Percentiles rank a stretch among this genome's conserved stretches.
phyloP scores from a whole-genome alignment of 129 eudicot genomes.

The Flaveria sonorensis region DNA sequence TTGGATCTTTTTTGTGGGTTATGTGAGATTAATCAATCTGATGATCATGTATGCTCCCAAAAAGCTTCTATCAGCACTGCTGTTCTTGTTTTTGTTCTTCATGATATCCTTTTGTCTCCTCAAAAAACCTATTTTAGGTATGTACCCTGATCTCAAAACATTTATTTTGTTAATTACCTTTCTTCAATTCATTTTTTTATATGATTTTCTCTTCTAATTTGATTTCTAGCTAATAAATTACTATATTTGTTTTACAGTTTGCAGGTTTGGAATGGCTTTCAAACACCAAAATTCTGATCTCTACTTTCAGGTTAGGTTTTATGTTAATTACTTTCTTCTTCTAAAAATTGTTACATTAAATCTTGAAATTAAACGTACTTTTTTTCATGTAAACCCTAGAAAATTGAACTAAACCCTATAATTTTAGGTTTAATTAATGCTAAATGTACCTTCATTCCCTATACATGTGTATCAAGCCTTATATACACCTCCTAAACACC shows the following conservation, averaged over 20 bases:
- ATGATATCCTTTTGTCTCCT: slow-evolving; percentile 20
- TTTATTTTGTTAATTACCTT: background rate
- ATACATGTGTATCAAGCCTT: too few species aligned
- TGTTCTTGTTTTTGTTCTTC: slow-evolving; percentile 37
- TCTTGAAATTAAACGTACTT: background rate
- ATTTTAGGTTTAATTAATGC: background rate
- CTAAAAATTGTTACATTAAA: background rate
- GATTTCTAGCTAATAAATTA: background rate
- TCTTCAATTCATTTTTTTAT: background rate
- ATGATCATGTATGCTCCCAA: slow-evolving; percentile 34
- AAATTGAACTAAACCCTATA: background rate
- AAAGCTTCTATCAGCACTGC: slow-evolving; percentile 31
- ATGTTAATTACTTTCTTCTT: slow-evolving; percentile 7
- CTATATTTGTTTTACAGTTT: slow-evolving; percentile 24
- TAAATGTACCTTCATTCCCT: too few species aligned
- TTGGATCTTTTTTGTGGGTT: slow-evolving; percentile 33
- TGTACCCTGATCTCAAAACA: slow-evolving; percentile 9
- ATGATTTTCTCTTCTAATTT: background rate
- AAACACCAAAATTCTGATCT: slow-evolving; percentile 33
- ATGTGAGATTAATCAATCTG: slow-evolving; percentile 22
- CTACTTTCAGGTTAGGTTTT: slow-evolving; percentile 31
- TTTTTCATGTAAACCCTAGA: slow-evolving; percentile 13
- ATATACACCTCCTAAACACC: too few species aligned
- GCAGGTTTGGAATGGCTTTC: slow-evolving; percentile 26
- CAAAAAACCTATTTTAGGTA: slow-evolving; percentile 38